These are phyloP conservation scores for Mucor irregularis DNA, from an alignment of 371 early-diverging fungal species.

Conservation along the genomic window DNA sequence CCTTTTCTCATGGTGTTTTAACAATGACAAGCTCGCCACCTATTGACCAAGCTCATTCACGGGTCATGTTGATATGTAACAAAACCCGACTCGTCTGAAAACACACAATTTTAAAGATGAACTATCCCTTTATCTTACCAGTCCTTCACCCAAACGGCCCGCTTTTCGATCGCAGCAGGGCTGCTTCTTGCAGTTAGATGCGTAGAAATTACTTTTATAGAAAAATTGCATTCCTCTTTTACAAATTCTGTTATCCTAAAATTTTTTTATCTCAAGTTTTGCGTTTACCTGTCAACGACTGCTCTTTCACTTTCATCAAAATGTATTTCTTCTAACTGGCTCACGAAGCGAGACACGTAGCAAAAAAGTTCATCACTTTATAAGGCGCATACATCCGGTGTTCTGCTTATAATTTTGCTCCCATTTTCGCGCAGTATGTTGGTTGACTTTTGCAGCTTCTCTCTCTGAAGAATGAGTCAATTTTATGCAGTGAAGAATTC, in stretches of 20 bases:
- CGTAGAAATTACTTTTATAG: constrained; percentile 7
- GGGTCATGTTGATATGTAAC: constrained; percentile 16
- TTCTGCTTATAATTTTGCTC: no score
- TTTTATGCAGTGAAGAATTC: no score
- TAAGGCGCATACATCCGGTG: no score
- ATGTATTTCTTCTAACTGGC: no score
- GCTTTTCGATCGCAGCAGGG: constrained; percentile 3
- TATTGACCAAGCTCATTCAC: constrained; percentile 1
- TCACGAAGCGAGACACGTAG: no score
- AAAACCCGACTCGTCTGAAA: constrained; percentile 10
- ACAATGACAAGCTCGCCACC: neutral
- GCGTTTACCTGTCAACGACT: neutral
- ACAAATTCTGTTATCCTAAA: constrained; percentile 16
- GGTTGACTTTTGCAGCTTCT: no score
- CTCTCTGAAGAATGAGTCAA: no score
- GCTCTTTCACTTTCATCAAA: neutral
- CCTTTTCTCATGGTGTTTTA: constrained; percentile 1
- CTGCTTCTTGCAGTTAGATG: constrained; percentile 10
- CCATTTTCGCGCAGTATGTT: no score
- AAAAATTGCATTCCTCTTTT: constrained; percentile 17
- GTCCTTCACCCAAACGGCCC: constrained; percentile 6
- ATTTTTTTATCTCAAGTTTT: constrained; percentile 12
- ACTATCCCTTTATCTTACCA: constrained; percentile 8
- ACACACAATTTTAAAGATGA: constrained; percentile 13
- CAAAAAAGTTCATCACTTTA: no score